Base-by-base conservation (phyloP, 2,329 filamentous ascomycete species). In the Aspergillus luchuensis region DNA sequence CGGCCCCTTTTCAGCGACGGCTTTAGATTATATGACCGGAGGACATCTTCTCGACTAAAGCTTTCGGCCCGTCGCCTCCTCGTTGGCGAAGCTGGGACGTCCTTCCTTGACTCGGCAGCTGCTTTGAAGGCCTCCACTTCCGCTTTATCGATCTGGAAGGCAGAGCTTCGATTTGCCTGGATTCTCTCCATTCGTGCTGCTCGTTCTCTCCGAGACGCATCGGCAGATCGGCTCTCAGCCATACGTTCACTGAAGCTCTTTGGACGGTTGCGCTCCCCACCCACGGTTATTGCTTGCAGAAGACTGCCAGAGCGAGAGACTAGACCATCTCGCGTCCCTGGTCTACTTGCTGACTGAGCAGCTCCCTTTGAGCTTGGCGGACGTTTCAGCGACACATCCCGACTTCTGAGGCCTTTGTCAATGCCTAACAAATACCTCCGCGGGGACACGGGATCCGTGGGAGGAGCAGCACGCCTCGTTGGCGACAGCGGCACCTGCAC, bases 161-260 rank as follows among this genome's bases (percentile, higher is more conserved):
- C 76, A 2, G 76, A 73, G 59, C 74, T 80, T 65, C 80, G 74
- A 56, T 75, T 78, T 8, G 69, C 72, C 50, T 75, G 73, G 21
- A 75, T 65, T 39, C 69, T 71, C 54, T 78, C 74, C 45, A 72
- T 72, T 50, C 71, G 75, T 43, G 75, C 73, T 49, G 72, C 71
- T 58, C 72, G 76, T 52, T 79, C 74, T 60, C 76, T 69, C 28
- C 71, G 73, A 23, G 71, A 70, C 57, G 74, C 77, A 30, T 80
- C 77, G n/a, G 69, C 67, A 19, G 73, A 70, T 50, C 79, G 86
- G 39, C 87, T 89, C 53, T 91, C 87, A 1, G 91, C 89, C 62
- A 99, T 85, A 50, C 93, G 84, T 75, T 98, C 92, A 71, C 91
- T 97, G 76, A 98, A 99, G 57, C 87, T 83, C 68, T 87, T 88